Evolutionary conservation across 2,329 filamentous ascomycete species (phyloP).

Genomic region (Cladosporium cucumerinum): DNA sequence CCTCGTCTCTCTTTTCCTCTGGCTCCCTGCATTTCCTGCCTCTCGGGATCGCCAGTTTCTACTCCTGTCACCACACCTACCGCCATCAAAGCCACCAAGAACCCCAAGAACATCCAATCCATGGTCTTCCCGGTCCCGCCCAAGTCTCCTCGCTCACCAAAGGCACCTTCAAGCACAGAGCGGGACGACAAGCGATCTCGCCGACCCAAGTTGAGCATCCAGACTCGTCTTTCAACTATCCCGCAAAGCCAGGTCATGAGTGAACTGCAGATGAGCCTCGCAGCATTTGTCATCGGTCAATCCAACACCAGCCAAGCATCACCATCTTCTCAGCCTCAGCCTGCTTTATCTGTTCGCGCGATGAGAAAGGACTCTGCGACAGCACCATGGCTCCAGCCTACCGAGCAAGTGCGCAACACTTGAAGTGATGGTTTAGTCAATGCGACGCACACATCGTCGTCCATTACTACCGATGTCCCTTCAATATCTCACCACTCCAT

Average conservation of each 20-base stretch:
- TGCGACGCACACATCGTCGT: background rate
- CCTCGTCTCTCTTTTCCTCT: slow-evolving; percentile 28
- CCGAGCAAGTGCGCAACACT: slow-evolving; percentile 11
- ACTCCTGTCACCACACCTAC: background rate
- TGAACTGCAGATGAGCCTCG: background rate
- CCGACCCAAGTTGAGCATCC: slow-evolving; percentile 11
- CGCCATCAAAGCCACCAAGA: background rate
- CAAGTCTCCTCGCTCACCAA: slow-evolving; percentile 2
- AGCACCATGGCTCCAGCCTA: slow-evolving; percentile 13
- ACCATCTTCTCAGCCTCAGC: background rate
- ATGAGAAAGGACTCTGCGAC: slow-evolving; percentile 16
- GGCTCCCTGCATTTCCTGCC: slow-evolving; percentile 32
- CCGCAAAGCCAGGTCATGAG: slow-evolving; percentile 12
- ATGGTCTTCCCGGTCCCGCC: slow-evolving; percentile 9
- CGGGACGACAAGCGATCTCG: slow-evolving; percentile 3
- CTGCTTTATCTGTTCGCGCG: background rate
- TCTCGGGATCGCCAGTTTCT: slow-evolving; percentile 21
- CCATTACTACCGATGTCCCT: background rate
- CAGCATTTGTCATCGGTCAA: slow-evolving; percentile 2
- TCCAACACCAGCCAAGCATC: background rate
- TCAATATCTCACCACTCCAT: background rate
- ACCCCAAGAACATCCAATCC: slow-evolving; percentile 9
- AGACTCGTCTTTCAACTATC: slow-evolving; percentile 9
- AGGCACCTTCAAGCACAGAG: background rate
- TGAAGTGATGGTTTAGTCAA: background rate